Evolutionary conservation across 2,329 filamentous ascomycete species (phyloP), one percentile per base, ranked within the genome.

Genomic region (Plectosphaerella sp.): DNA sequence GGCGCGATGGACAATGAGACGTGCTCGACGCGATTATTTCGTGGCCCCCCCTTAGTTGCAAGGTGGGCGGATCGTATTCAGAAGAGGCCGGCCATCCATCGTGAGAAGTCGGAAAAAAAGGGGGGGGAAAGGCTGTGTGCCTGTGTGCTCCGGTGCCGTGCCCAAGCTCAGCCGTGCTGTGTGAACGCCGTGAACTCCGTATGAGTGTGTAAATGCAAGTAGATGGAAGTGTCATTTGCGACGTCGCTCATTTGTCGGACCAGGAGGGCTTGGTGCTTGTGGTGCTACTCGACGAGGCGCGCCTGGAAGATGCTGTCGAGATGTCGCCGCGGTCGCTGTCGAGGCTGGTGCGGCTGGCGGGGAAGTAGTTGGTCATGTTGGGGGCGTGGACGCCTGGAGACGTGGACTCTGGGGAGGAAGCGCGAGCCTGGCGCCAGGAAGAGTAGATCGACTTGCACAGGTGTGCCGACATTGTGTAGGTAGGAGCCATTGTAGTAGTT

Each of bases 391-490:
- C 58, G 62, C 57, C 47, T 52, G 55, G 57, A n/a, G 51, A 50
- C 33, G 55, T 52, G 45, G 65, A 55, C 14, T 72, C 68, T 49
- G 69, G 63, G 4, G 67, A 67, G 25, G 68, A 64, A 57, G 76
- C 72, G 57, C 72, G 73, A 45, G 73, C 67, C 62, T 80, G 76
- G 57, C 73, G 73, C 77, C 79, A 83, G n/a, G 80, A 82, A 49
- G 76, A 71, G 70, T 75, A 79, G 68, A 83, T 78, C 61, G 82
- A 73, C 67, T 79, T 81, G 77, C 78, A 80, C 66, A 83, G 69
- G 60, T 83, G 80, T 59, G 79, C 78, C 15, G 79, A 81, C 74
- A 83, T 82, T 57, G 80, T 82, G 69, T 83, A 80, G 37, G 80
- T 82, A 48, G 78, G 79, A 51, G 78, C 74, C 80, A 83, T 83